Base-by-base conservation (phyloP, 2,329 filamentous ascomycete species). In the Hypoxylon sp. region DNA sequence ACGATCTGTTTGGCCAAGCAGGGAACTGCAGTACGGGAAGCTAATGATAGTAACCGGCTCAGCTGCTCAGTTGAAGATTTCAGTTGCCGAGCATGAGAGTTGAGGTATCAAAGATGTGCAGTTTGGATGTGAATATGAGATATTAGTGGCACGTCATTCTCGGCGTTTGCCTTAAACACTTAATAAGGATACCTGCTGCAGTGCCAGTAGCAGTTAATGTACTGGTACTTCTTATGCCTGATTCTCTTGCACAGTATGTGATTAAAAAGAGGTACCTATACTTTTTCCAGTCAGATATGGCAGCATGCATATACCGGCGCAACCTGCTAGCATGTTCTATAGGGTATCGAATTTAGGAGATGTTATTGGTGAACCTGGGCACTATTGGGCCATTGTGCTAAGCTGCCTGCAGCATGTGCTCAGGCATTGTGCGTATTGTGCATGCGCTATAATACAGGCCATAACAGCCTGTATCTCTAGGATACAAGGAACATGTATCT, bases 121-220 rank as follows among this genome's bases (percentile, higher is more conserved):
- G 21, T n/a, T n/a, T n/a, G n/a, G 42, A 48, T 27, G 17, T 48
- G 33, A 21, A 56, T 41, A 21, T 54, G 50, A 48, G 26, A 48
- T 24, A 50, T 53, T 61, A 55, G 50, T 60, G 58, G 59, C 49
- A 69, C 67, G 66, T 69, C 66, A 69, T 68, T 55, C 46, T 53
- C 6, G 50, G 55, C 58, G 64, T 48, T n/a, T 66, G 63, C 62
- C 62, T 65, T 55, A 41, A 58, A 57, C 37, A 4, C n/a, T 3
- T n/a, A 21, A 10, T 11, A 40, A 20, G 9, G 18, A 21, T 21
- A 23, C 11, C 10, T 23, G 4, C 13, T 2, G 10, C 15, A 21
- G 35, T 18, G 24, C 38, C 31, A 13, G 3, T 15, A 15, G 17
- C 27, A 47, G 27, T 21, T 27, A 35, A 3, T 24, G 38, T 23